phyloP scores from a whole-genome alignment of 108 stramenopile genomes.

The Skeletonema potamos region DNA sequence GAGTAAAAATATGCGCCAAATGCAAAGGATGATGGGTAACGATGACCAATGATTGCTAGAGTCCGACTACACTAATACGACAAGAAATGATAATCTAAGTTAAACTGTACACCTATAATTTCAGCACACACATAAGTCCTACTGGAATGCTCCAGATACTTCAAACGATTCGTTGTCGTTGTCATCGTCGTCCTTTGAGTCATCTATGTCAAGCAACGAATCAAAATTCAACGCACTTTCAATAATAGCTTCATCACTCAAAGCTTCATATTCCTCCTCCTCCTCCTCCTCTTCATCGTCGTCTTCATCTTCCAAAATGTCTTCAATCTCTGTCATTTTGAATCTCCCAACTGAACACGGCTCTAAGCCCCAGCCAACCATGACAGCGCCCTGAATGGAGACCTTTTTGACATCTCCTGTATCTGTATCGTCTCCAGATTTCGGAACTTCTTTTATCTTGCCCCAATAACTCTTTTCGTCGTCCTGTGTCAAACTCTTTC shows the following conservation, averaged over 20 bases:
- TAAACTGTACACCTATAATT: slow-evolving; percentile 1
- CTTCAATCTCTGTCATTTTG: slow-evolving; percentile 63
- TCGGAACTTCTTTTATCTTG: slow-evolving; percentile 50
- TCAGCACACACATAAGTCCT: neutral
- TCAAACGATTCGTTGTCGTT: slow-evolving; percentile 16
- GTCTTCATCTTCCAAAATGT: slow-evolving; percentile 54
- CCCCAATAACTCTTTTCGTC: slow-evolving; percentile 84
- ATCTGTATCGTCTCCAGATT: slow-evolving; percentile 11
- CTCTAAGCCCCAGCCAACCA: slow-evolving; percentile 76
- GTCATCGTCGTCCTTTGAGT: slow-evolving; percentile 2
- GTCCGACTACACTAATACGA: neutral
- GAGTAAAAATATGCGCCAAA: slow-evolving; percentile 81
- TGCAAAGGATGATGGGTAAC: slow-evolving; percentile 64
- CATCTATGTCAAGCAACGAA: slow-evolving; percentile 7
- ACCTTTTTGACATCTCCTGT: slow-evolving; percentile 26
- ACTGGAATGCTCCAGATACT: slow-evolving; percentile 32
- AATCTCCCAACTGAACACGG: slow-evolving; percentile 70
- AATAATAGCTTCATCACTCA: slow-evolving; percentile 13
- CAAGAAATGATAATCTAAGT: neutral
- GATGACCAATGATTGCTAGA: slow-evolving; percentile 24
- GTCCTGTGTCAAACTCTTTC: slow-evolving; percentile 57
- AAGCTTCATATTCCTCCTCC: slow-evolving; percentile 44
- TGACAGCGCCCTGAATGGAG: slow-evolving; percentile 64
- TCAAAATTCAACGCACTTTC: slow-evolving; percentile 29
- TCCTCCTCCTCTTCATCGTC: slow-evolving; percentile 57